Conservation (phyloP, 176 grass and related monocot species). For the Pontederia crassipes region DNA sequence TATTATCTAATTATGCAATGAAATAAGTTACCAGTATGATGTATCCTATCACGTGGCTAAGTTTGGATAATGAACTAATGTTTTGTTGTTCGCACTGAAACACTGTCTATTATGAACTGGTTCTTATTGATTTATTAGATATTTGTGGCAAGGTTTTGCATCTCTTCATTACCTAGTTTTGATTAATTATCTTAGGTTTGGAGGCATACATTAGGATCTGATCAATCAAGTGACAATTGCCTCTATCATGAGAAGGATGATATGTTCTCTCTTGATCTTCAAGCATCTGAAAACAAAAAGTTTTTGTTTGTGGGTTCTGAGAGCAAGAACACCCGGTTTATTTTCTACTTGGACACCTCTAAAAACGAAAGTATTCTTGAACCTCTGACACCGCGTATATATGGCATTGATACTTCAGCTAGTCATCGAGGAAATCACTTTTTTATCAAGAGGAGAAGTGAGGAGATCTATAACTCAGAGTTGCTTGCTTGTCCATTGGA, state of each 20-base stretch:
- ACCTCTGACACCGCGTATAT: conserved; percentile 51
- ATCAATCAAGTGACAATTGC: conserved; percentile 66
- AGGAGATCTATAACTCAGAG: conserved; percentile 87
- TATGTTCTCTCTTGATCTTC: conserved; percentile 60
- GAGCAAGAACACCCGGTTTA: conserved; percentile 76
- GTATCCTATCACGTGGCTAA: no score
- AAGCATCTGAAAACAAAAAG: conserved; percentile 73
- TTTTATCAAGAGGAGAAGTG: conserved; percentile 72
- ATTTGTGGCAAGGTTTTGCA: not conserved
- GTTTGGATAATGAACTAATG: no score
- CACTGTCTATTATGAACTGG: not conserved
- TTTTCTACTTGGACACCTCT: conserved; percentile 58
- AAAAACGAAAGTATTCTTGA: conserved; percentile 49
- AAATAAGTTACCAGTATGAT: no score
- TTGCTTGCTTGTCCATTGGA: conserved; percentile 68
- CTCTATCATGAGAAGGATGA: conserved; percentile 85
- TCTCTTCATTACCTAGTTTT: conserved; percentile 22
- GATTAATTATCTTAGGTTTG: conserved; percentile 42
- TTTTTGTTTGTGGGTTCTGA: conserved; percentile 83
- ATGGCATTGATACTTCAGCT: conserved; percentile 76
- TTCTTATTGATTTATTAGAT: conserved; percentile 1
- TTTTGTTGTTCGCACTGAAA: no score
- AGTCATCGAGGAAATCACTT: conserved; percentile 78
- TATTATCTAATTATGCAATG: no score
- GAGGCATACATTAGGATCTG: conserved; percentile 58